Conservation (phyloP, 768 basidiomycete species). For the Suillus decipiens region DNA sequence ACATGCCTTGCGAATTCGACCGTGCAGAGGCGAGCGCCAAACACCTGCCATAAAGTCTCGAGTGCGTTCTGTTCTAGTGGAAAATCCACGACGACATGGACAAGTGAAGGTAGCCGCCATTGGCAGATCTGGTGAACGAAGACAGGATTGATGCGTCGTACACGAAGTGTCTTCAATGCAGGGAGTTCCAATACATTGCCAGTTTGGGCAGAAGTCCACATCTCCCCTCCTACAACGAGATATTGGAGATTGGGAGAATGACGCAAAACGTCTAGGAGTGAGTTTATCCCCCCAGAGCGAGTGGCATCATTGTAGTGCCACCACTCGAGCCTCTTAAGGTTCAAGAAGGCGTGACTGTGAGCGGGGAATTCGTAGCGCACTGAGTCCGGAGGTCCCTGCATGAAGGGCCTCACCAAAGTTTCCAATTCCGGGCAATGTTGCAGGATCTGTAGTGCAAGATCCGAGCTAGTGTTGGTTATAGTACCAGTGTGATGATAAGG, state of each 20-base stretch:
- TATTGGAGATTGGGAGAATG: slow-evolving; percentile 57
- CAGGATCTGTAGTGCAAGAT: slow-evolving; percentile 49
- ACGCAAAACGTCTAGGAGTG: slow-evolving; percentile 51
- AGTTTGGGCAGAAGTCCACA: slow-evolving; percentile 27
- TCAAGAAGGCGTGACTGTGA: slow-evolving; percentile 44
- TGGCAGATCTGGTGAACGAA: slow-evolving; percentile 48
- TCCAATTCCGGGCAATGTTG: slow-evolving; percentile 49
- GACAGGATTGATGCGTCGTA: slow-evolving; percentile 49
- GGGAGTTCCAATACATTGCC: slow-evolving; percentile 40
- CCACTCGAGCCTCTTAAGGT: slow-evolving; percentile 67
- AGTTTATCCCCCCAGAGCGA: slow-evolving; percentile 67
- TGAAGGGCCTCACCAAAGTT: slow-evolving; percentile 54
- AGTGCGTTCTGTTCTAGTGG: slow-evolving; percentile 40
- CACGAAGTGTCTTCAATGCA: slow-evolving; percentile 52
- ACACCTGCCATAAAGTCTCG: slow-evolving; percentile 48
- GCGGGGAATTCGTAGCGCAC: slow-evolving; percentile 57
- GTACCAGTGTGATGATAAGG: slow-evolving; percentile 58
- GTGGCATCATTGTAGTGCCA: slow-evolving; percentile 61
- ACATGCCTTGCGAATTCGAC: slow-evolving; percentile 62
- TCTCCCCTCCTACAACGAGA: slow-evolving; percentile 54
- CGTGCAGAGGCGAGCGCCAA: slow-evolving; percentile 50
- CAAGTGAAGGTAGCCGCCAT: slow-evolving; percentile 58
- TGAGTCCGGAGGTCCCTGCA: slow-evolving; percentile 16
- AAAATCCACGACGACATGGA: slow-evolving; percentile 52
- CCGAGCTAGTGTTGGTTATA: slow-evolving; percentile 26